These are phyloP conservation scores for Fusarium setosum DNA, from an alignment of 2,329 filamentous ascomycete species.

Conservation along the genomic window DNA sequence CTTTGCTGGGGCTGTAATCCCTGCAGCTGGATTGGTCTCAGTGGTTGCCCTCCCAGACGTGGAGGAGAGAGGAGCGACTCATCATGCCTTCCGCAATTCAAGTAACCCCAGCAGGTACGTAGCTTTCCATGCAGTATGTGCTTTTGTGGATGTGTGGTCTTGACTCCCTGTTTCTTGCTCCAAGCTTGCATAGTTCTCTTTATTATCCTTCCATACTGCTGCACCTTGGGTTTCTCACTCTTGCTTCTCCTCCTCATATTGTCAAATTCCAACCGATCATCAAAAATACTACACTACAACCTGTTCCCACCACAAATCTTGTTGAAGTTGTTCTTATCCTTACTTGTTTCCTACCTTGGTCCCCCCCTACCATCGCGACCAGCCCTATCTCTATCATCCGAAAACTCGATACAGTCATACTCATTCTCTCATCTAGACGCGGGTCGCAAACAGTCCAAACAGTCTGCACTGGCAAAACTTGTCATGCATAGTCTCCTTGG, in stretches of 20 bases:
- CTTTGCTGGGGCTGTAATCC: constrained; percentile 35
- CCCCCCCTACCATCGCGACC: constrained; percentile 16
- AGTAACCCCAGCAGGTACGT: constrained; percentile 44
- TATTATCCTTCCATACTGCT: constrained; percentile 37
- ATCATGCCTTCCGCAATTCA: constrained; percentile 46
- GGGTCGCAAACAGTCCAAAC: constrained; percentile 52
- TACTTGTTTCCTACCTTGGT: constrained; percentile 1
- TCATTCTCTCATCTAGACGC: constrained; percentile 40
- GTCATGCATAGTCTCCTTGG: constrained; percentile 58
- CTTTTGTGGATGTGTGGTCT: constrained; percentile 7
- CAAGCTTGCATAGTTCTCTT: constrained; percentile 12
- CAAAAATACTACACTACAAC: constrained; percentile 14
- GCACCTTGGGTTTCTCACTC: constrained; percentile 13
- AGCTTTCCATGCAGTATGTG: constrained; percentile 9
- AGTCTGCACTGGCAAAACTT: constrained; percentile 56
- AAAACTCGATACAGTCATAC: constrained; percentile 15
- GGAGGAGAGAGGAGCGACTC: constrained; percentile 28
- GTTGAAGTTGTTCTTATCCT: constrained; percentile 1
- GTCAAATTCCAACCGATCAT: constrained; percentile 26
- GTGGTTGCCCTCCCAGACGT: constrained; percentile 27
- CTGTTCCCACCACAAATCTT: constrained; percentile 5
- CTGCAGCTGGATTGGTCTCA: constrained; percentile 34
- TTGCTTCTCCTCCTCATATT: constrained; percentile 16
- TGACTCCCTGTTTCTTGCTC: constrained; percentile 33
- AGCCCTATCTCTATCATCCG: constrained; percentile 8